phyloP scores from a whole-genome alignment of 108 stramenopile genomes.

The Nitzschia sp. region DNA sequence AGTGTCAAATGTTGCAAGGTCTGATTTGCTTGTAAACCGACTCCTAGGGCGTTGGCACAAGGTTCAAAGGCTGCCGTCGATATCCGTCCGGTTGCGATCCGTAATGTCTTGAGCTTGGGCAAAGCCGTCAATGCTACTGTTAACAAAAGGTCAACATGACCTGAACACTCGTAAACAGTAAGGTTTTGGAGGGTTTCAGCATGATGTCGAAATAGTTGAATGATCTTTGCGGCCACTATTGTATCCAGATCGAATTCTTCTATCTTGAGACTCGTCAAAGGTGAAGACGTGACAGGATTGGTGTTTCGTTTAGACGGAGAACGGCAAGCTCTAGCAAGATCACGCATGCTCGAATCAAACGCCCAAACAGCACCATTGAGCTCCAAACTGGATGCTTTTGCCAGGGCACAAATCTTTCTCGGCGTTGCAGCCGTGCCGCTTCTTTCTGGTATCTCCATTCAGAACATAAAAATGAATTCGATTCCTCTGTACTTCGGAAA shows the following conservation, averaged over 20 bases:
- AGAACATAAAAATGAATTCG: no score
- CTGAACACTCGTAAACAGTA: conserved; percentile 18
- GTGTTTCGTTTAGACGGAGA: neutral
- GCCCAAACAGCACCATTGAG: conserved; percentile 9
- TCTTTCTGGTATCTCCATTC: no score
- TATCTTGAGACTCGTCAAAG: neutral
- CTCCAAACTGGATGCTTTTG: neutral
- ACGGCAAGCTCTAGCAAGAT: neutral
- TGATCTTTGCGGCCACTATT: conserved; percentile 3
- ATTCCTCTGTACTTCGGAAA: no score
- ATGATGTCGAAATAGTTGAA: conserved; percentile 14
- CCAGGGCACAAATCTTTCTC: no score
- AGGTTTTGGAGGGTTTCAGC: conserved; percentile 4
- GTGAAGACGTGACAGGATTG: neutral
- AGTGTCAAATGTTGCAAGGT: conserved; percentile 5
- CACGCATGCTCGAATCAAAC: neutral
- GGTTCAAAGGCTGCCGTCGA: conserved; percentile 10
- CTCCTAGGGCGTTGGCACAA: conserved; percentile 27
- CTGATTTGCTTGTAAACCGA: conserved; percentile 6
- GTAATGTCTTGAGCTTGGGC: neutral
- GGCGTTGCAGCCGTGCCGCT: no score
- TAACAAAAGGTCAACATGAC: conserved; percentile 20
- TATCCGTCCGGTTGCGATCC: neutral
- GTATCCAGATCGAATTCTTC: conserved; percentile 15
- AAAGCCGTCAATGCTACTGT: conserved; percentile 22